Evolutionary conservation across 2,329 filamentous ascomycete genomes (phyloP), one percentile per base, ranked within the genome.

Genomic region (Fusarium neocosmosporiellum): DNA sequence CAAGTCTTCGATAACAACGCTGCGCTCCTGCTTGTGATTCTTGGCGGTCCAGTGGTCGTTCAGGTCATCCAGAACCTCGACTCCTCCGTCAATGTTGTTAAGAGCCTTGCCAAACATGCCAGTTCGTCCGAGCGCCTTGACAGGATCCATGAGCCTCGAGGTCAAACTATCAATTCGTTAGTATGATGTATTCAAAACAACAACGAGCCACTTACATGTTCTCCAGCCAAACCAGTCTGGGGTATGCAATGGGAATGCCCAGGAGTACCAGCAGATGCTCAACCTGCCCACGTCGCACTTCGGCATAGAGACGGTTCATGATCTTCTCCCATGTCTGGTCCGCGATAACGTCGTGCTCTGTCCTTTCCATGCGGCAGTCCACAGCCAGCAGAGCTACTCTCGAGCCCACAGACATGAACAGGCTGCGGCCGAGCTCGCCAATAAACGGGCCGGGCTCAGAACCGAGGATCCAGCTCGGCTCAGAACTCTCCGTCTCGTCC

Each of bases 31-130:
- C 80, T 98, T 99, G 84, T 98, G 95, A 79, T 95, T 94, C 80
- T 94, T 97, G 39, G 96, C 94, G 1, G 96, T 98, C 96, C 96
- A 99, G 80, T 99, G 96, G 81, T 98, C 96, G 79, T 98, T 96
- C 11, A 98, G 84, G 77, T 97, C 95, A 79, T 98, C 95, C 31
- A 97, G 86, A 16, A 98, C 93, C 81, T 98, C 96, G 7, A 96
- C 93, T 20, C 94, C 94, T 24, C 94, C 95, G 78, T 98, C 95
- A 75, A 98, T 95, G 74, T 93, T 93, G 84, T 98, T 98, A 41
- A 97, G 86, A 48, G 97, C 90, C 67, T 89, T 89, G 5, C 94
- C 94, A 59, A 98, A 87, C 74, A 97, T 82, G 2, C 96, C 95
- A 37, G 92, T 89, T 77, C 94, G 93, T 41, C 95, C 94, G 27